Evolutionary conservation across 371 early-diverging fungal genomes (phyloP), one percentile per base, ranked within the genome.

Genomic region (Blakeslea trispora): DNA sequence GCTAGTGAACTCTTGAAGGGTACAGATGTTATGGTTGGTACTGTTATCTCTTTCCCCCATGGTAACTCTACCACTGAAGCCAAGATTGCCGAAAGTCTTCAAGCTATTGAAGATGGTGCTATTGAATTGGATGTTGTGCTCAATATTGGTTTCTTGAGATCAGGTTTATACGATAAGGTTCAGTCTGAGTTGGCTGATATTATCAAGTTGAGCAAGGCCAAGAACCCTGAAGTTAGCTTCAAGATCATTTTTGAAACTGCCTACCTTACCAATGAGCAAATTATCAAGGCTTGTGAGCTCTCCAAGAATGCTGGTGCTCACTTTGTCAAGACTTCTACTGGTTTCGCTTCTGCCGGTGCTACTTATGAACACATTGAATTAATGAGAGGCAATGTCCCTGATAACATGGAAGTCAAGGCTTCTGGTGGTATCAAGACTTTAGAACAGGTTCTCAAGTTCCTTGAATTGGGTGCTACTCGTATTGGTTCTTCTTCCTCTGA

Each of bases 301-400:
- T 55, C 77, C 0, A 69, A 72, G 23, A 72, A 74, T 18, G 84
- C 86, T 5, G 85, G 87, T 32, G 84, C 86, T 8, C 80, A 86
- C 19, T 86, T 82, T 50, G 87, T 86, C 52, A 86, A 86, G 73
- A 86, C 87, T 1, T 84, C 84, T 7, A 85, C 87, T 14, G 87
- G 87, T 3, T 86, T 86, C 57, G 80, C 81, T 45, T 64, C 75
- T 22, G 74, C 82, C 9, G 87, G 87, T 7, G 84, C 83, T 9
- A 81, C 77, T 2, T 65, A 78, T 24, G 77, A 75, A 7, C 79
- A 86, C 22, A 71, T 85, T 28, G 61, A 69, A 53, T 64, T 85
- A 34, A 86, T 86, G 87, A 79, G 75, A 32, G 68, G 60, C 3
- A 70, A 53, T 34, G 81, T 81, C 0, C 71, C 79, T 22, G 59